phyloP scores from a whole-genome alignment of 257 asterid species.

The Solanum piurae region DNA sequence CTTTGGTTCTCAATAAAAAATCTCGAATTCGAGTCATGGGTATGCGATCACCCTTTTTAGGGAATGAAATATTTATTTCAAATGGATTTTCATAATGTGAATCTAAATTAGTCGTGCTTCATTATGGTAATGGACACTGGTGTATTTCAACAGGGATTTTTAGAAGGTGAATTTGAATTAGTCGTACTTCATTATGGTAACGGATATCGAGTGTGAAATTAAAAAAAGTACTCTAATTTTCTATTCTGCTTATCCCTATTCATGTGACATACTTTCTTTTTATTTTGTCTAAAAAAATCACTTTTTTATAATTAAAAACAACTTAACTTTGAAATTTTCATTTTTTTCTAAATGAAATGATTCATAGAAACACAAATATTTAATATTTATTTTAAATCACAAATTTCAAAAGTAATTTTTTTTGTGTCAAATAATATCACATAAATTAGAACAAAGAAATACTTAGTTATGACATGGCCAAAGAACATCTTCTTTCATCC shows the following conservation, averaged over 20 bases:
- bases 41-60: background rate
- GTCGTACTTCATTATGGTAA: background rate
- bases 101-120: background rate
- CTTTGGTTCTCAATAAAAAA: too few species aligned
- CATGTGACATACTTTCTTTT: background rate
- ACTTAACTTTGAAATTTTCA: background rate
- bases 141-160: fast-evolving
- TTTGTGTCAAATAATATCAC: too few species aligned
- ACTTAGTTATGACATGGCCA: background rate
- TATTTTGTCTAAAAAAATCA: background rate
- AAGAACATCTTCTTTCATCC: background rate
- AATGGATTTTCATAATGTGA: background rate
- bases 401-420: background rate
- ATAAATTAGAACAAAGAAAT: background rate
- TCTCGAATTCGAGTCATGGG: too few species aligned
- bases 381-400: background rate
- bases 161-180: fast-evolving
- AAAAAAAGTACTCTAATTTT: background rate
- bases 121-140: background rate
- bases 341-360: background rate
- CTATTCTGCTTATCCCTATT: background rate
- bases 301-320: background rate
- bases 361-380: background rate
- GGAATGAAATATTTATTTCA: background rate
- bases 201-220: fast-evolving